Evolutionary conservation across 495 filamentous ascomycete genomes (phyloP), one percentile per base, ranked within the genome.

Genomic region (Usnea hakonensis): DNA sequence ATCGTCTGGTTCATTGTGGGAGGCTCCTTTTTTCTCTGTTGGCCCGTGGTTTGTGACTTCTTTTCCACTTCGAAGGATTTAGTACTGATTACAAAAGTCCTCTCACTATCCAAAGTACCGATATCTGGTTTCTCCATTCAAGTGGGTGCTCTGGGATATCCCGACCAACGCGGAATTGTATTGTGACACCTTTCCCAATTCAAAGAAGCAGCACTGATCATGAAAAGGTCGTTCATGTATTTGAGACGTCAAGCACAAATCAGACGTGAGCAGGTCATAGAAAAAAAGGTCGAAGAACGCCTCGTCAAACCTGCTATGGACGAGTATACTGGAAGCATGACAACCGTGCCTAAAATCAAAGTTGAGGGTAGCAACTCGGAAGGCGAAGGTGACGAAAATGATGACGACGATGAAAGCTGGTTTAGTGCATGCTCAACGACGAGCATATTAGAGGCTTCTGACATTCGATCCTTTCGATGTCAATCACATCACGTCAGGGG

Each of bases 131-230:
- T 74, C 71, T 13, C 76, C 73, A 1, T 59, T 75, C 21, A 75
- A 75, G 59, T 77, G 76, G 70, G 55, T 73, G 1, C 68, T 81
- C 37, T 81, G 79, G 75, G 68, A 73, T 68, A 68, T 74, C 66
- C 65, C 76, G 21, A 72, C 71, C 5, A 57, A 73, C 59, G 64
- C 28, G 9, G 48, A 52, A 52, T 52, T n/a, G n/a, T n/a, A n/a
- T n/a, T n/a, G n/a, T n/a, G n/a, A n/a, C n/a, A n/a, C n/a, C n/a
- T n/a, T n/a, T n/a, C n/a, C n/a, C n/a, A n/a, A n/a, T n/a, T n/a
- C n/a, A n/a, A n/a, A n/a, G n/a, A n/a, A n/a, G n/a, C n/a, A n/a
- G n/a, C n/a, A n/a, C n/a, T n/a, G n/a, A n/a, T n/a, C n/a, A n/a
- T n/a, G n/a, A 75, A 77, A 65, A 70, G 73, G 70, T 67, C 73